Evolutionary conservation across 164 flowering plant genomes (phyloP).

Genomic region (Umbellularia californica): DNA sequence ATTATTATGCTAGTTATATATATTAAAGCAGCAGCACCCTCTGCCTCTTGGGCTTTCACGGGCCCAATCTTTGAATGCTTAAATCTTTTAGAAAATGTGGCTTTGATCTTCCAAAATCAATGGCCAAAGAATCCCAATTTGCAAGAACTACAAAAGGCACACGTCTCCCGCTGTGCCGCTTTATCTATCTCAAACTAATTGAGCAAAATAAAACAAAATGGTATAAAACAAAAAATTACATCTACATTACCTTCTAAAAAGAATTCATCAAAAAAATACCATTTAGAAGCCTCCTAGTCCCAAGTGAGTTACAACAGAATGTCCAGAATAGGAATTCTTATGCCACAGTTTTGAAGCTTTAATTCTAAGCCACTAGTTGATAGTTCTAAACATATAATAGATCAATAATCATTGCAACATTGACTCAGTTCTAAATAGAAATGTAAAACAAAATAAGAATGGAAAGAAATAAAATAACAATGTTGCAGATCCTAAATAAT

Average conservation of each 20-base stretch:
- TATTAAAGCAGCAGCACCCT: too few relatives aligned
- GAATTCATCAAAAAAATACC: too few relatives aligned
- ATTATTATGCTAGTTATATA: too few relatives aligned
- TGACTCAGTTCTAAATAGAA: not conserved
- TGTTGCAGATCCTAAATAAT: not conserved
- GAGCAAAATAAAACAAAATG: not conserved
- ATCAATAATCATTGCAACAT: not conserved
- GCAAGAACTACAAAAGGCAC: not conserved
- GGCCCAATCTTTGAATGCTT: too few relatives aligned
- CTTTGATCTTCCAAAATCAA: too few relatives aligned
- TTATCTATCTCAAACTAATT: too few relatives aligned
- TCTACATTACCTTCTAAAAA: not conserved
- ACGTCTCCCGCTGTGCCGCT: not conserved
- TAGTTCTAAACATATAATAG: not conserved
- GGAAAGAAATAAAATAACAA: not conserved
- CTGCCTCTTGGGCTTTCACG: too few relatives aligned
- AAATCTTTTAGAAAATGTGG: too few relatives aligned
- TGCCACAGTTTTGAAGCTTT: not conserved
- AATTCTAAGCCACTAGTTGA: not conserved
- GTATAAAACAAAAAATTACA: not conserved
- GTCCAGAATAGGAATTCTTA: not conserved
- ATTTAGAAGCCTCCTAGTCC: too few relatives aligned
- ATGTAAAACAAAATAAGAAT: not conserved
- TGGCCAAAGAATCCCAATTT: too few relatives aligned
- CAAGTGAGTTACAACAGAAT: not conserved